A percentile compares a stretch with the other conserved stretches of the same genome.
Evolutionary conservation across 163 green algal genomes (phyloP).

Genomic region (Volvox carteri): DNA sequence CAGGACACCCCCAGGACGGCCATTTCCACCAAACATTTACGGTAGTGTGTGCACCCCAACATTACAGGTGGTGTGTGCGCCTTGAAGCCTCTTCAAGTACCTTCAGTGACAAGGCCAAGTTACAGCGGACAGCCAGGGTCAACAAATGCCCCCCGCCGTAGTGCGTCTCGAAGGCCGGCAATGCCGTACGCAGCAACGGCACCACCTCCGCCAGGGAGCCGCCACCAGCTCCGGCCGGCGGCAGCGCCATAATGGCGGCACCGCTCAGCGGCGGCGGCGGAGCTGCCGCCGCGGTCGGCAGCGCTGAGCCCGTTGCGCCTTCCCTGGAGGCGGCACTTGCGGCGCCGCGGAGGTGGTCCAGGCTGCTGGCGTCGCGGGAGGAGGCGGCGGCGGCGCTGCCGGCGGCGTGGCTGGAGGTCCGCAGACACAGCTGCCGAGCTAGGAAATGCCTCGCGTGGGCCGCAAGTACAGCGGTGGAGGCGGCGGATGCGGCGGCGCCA

Average conservation of each 20-base stretch:
- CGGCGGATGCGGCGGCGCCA: background rate
- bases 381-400: background rate
- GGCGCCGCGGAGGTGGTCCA: background rate
- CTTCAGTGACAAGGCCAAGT: slow-evolving; percentile 36
- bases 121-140: background rate
- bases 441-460: slow-evolving; percentile 44
- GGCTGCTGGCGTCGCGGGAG: background rate
- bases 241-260: slow-evolving; percentile 37
- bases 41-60: too few relatives aligned
- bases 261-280: background rate
- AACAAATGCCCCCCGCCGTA: slow-evolving; percentile 24
- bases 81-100: too few relatives aligned
- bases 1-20: too few relatives aligned
- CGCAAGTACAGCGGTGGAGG: slow-evolving; percentile 1
- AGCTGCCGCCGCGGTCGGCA: background rate
- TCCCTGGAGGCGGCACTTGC: background rate
- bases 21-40: too few relatives aligned
- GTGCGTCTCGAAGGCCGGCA: slow-evolving; percentile 11
- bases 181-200: slow-evolving; percentile 5
- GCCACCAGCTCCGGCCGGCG: too few relatives aligned
- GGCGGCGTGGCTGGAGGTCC: background rate
- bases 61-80: too few relatives aligned
- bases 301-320: background rate
- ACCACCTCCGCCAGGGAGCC: background rate
- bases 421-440: background rate